Evolutionary conservation across 2,329 filamentous ascomycete species (phyloP).

Genomic region (Plenodomus biglobosus): DNA sequence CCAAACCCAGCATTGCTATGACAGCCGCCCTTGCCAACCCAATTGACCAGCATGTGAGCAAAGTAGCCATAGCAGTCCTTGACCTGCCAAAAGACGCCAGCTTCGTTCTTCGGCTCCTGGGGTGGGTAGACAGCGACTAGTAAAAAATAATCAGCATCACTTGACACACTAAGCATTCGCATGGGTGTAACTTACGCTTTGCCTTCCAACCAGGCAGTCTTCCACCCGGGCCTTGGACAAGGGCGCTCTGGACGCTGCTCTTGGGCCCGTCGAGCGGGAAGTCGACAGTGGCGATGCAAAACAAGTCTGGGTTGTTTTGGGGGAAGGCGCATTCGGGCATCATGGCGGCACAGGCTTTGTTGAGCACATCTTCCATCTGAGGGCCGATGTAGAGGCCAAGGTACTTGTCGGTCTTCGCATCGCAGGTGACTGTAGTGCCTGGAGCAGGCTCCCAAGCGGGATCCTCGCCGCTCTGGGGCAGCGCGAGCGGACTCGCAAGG

Average conservation of each 20-base stretch:
- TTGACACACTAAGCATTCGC: background rate
- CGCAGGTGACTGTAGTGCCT: conserved; percentile 20
- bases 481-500: conserved; percentile 17
- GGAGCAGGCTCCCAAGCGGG: conserved; percentile 19
- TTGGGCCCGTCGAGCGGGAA: conserved; percentile 20
- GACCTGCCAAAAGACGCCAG: conserved; percentile 25
- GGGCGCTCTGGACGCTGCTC: conserved; percentile 21
- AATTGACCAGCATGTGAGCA: conserved; percentile 20
- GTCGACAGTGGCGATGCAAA: conserved; percentile 21
- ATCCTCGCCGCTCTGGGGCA: background rate
- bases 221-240: conserved; percentile 15
- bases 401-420: conserved; percentile 19
- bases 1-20: conserved; percentile 20
- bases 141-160: conserved; percentile 2
- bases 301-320: conserved; percentile 12
- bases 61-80: conserved; percentile 38
- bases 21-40: conserved; percentile 25
- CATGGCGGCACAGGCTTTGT: conserved; percentile 33
- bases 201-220: conserved; percentile 22
- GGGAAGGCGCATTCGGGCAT: conserved; percentile 31
- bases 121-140: conserved; percentile 30
- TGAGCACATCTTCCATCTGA: conserved; percentile 21
- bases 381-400: conserved; percentile 24
- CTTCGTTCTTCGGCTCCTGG: conserved; percentile 12
- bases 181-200: conserved; percentile 18